Base-by-base conservation (phyloP, 352 stramenopile genomes). In the Phytophthora lateralis region DNA sequence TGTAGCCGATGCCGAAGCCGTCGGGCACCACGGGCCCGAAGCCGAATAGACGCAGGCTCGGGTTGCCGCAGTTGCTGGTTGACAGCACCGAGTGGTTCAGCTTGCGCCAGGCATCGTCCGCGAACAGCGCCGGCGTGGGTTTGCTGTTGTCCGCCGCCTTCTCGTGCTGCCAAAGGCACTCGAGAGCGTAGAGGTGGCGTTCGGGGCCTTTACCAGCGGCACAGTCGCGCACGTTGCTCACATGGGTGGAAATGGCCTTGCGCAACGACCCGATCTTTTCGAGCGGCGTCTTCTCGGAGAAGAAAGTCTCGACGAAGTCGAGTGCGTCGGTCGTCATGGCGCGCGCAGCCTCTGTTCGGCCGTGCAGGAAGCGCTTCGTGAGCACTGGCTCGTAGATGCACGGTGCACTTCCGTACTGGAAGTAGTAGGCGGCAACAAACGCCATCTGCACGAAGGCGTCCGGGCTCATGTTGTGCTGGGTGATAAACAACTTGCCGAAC, bases 1-100 rank as follows among this genome's bases (percentile, higher is more conserved):
- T 98, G 79, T 99, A 99, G 45, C 96, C 96, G 48, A 99, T 97
- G 49, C 96, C 96, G 75, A 98, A 98, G 30, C 96, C 96, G 64
- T 98, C 92, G 11, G 87, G 72, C 44, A 98, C 93, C 18, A 98
- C 92, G 1, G 93, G 91, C 8, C 92, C 93, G 71, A 98, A 98
- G 29, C 95, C 94, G 76, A 98, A 98, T 30, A 98, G 71, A 32
- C 89, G 75, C 43, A 99, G 77, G 60, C 88, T 95, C 35, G 96
- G 94, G 75, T 99, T 99, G 10, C 96, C 96, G 63, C 96, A 99
- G 68, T 99, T 99, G 47, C 83, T 97, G 8, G 96, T 99, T 14
- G 94, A 98, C 17, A 99, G 69, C 47, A 98, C 86, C 32, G 91
- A 98, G 72, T 98, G 91, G 71, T 98, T 98, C 37, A 99, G 71